These are phyloP conservation scores for Mallotus nudiflorus DNA, from an alignment of 345 rosid species.

Conservation along the genomic window DNA sequence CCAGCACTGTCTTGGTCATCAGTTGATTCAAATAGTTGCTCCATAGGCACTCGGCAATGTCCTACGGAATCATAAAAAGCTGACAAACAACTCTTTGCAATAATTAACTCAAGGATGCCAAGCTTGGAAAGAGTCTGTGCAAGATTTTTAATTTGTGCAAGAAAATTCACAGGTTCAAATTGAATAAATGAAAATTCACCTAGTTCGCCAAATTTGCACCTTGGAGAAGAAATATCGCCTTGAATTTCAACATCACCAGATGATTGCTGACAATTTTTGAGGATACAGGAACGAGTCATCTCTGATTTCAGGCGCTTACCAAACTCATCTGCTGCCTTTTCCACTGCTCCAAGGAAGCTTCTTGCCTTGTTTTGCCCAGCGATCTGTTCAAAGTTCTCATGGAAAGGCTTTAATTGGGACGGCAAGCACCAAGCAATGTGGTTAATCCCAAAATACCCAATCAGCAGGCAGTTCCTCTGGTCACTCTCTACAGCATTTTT, in stretches of 20 bases:
- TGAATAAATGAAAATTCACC: conserved; percentile 38
- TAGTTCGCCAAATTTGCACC: conserved; percentile 28
- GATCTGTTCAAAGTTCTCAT: conserved; percentile 51
- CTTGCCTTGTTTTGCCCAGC: conserved; percentile 38
- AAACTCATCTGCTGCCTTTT: conserved; percentile 66
- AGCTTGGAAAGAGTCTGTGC: conserved; percentile 42
- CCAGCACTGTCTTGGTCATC: conserved; percentile 27
- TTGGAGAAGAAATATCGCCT: conserved; percentile 14
- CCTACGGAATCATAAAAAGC: conserved; percentile 61
- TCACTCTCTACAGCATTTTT: conserved; percentile 26
- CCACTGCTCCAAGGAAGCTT: conserved; percentile 58
- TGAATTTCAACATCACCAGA: conserved; percentile 3
- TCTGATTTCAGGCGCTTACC: conserved; percentile 49
- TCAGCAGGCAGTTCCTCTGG: conserved; percentile 39
- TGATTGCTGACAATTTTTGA: conserved; percentile 27
- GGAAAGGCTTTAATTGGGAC: conserved; percentile 66
- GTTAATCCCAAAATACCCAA: conserved; percentile 50
- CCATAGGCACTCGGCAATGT: conserved; percentile 50
- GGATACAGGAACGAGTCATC: conserved; percentile 58
- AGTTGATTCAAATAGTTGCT: conserved; percentile 36
- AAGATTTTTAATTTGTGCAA: conserved; percentile 51
- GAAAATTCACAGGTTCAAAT: conserved; percentile 55
- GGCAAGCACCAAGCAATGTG: conserved; percentile 52
- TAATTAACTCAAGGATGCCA: conserved; percentile 51
- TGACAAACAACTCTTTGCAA: conserved; percentile 43